These are phyloP conservation scores for Oryza glaberrima DNA, from an alignment of 176 grass and related monocot species.

Conservation along the genomic window DNA sequence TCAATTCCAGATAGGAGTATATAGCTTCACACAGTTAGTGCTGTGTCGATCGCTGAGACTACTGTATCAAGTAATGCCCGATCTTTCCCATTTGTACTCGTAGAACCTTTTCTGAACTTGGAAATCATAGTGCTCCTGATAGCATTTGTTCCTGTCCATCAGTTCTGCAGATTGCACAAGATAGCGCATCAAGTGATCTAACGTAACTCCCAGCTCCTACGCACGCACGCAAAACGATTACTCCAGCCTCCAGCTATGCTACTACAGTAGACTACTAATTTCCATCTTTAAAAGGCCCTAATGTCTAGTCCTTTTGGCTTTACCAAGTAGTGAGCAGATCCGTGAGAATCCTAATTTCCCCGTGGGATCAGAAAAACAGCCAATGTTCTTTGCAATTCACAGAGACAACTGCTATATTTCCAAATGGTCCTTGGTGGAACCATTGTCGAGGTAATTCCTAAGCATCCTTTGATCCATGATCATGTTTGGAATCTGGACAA, in stretches of 20 bases:
- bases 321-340: not conserved
- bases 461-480: constrained; percentile 45
- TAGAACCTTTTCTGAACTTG: not conserved
- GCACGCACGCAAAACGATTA: not conserved
- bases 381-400: constrained; percentile 6
- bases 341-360: constrained; percentile 27
- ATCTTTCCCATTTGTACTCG: no score
- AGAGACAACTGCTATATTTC: constrained; percentile 22
- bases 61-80: no score
- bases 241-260: constrained; percentile 28
- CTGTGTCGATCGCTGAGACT: no score
- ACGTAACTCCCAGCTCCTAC: not conserved
- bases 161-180: not conserved
- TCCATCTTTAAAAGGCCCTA: not conserved
- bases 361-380: constrained; percentile 21
- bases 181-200: no score
- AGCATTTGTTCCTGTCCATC: not conserved
- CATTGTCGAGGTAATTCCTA: constrained; percentile 28
- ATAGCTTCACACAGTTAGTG: no score
- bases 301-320: constrained; percentile 17
- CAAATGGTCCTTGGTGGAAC: constrained; percentile 34
- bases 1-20: no score
- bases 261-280: not conserved
- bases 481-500: constrained; percentile 35
- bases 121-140: no score